Conservation (phyloP, 805 yeast species). For the Pachysolen tannophilus region DNA sequence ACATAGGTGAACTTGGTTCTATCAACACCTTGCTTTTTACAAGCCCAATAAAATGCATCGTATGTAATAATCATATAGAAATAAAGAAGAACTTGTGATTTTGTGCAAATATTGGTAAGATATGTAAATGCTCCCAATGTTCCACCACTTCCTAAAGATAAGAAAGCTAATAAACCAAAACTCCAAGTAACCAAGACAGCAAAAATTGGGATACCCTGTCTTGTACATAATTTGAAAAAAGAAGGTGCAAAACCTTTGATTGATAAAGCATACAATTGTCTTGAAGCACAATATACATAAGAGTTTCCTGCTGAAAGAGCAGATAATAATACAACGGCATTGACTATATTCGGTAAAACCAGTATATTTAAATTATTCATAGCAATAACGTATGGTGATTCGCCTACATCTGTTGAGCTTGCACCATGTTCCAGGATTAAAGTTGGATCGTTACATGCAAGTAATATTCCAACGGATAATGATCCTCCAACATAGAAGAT, state of each 20-base stretch:
- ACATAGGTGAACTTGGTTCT: slow-evolving; percentile 35
- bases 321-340: slow-evolving; percentile 62
- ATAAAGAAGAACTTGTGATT: slow-evolving; percentile 20
- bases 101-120: slow-evolving; percentile 15
- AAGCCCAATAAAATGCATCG: slow-evolving; percentile 55
- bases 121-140: slow-evolving; percentile 14
- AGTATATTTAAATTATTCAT: slow-evolving; percentile 57
- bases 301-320: slow-evolving; percentile 82
- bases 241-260: slow-evolving; percentile 64
- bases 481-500: slow-evolving; percentile 38
- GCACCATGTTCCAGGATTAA: slow-evolving; percentile 38
- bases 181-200: slow-evolving; percentile 41
- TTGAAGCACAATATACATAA: slow-evolving; percentile 60
- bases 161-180: slow-evolving; percentile 60
- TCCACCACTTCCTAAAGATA: slow-evolving; percentile 29
- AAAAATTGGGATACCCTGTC: slow-evolving; percentile 61
- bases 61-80: slow-evolving; percentile 37
- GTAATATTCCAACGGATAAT: slow-evolving; percentile 30
- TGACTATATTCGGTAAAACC: slow-evolving; percentile 64
- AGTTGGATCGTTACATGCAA: slow-evolving; percentile 26
- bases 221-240: slow-evolving; percentile 52
- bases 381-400: slow-evolving; percentile 76
- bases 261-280: slow-evolving; percentile 58
- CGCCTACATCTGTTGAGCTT: slow-evolving; percentile 61
- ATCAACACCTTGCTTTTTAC: slow-evolving; percentile 45